Percentiles rank a stretch among this genome's conserved stretches.
phyloP scores from a whole-genome alignment of 257 asterid species.

The Catharanthus roseus region DNA sequence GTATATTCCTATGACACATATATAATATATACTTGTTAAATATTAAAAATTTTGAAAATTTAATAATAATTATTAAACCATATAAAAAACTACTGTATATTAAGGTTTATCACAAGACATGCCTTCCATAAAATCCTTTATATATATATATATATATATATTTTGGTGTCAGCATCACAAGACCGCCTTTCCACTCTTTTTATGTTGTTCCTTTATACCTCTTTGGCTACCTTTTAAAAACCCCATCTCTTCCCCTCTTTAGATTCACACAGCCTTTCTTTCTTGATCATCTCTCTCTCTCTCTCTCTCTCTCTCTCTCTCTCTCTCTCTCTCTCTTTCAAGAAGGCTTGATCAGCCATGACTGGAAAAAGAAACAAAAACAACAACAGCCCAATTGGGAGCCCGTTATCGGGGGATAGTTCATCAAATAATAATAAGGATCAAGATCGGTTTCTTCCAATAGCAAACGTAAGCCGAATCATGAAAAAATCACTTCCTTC shows the following conservation, averaged over 20 bases:
- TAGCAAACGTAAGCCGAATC: slow-evolving; percentile 22
- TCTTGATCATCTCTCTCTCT: background rate
- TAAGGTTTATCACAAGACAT: no score
- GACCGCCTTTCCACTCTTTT: slow-evolving; percentile 23
- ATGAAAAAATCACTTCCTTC: slow-evolving; percentile 24
- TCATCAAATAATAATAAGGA: slow-evolving; percentile 12
- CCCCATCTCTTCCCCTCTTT: background rate
- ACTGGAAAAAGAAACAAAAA: slow-evolving; percentile 10
- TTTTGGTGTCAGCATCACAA: slow-evolving; percentile 13
- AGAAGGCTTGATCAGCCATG: slow-evolving; percentile 12
- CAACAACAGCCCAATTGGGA: slow-evolving; percentile 12
- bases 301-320: no score
- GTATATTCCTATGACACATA: no score
- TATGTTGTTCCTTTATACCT: slow-evolving; percentile 7
- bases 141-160: no score
- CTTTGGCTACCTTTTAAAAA: background rate
- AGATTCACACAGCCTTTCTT: slow-evolving; percentile 4
- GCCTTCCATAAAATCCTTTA: no score
- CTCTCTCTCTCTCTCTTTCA: no score
- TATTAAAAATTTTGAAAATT: no score
- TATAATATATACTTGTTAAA: no score
- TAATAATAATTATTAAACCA: no score
- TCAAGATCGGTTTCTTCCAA: slow-evolving; percentile 20
- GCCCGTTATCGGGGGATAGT: slow-evolving; percentile 15
- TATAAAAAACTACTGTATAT: no score